Evolutionary conservation across 805 yeast species (phyloP).

Genomic region (Kockiozyma suomiensis): DNA sequence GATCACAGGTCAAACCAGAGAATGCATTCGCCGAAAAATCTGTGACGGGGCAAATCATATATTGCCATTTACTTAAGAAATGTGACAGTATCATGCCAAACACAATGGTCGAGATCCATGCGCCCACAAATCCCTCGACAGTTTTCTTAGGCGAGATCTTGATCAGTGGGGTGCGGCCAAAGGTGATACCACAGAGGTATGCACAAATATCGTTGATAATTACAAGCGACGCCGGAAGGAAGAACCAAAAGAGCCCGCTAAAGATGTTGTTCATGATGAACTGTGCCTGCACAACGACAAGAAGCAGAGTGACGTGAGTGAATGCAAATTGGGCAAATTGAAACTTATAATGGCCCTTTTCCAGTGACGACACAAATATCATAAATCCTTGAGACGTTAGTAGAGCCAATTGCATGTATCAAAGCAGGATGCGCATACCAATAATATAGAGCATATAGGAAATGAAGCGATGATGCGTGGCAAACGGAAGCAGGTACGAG

Average conservation of each 20-base stretch:
- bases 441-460: slow-evolving; percentile 70
- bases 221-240: slow-evolving; percentile 88
- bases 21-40: slow-evolving; percentile 42
- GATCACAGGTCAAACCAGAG: slow-evolving; percentile 69
- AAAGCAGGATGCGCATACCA: slow-evolving; percentile 14
- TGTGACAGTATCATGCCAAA: slow-evolving; percentile 70
- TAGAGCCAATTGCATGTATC: too few relatives aligned
- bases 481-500: slow-evolving; percentile 58
- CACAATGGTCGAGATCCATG: slow-evolving; percentile 89
- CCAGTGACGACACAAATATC: slow-evolving; percentile 82
- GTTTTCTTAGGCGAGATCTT: slow-evolving; percentile 96
- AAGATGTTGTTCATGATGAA: slow-evolving; percentile 85
- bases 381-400: slow-evolving; percentile 66
- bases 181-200: slow-evolving; percentile 93
- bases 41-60: slow-evolving; percentile 82
- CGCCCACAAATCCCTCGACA: slow-evolving; percentile 95
- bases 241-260: slow-evolving; percentile 91
- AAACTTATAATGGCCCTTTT: slow-evolving; percentile 84
- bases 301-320: slow-evolving; percentile 88
- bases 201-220: slow-evolving; percentile 96
- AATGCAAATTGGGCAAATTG: slow-evolving; percentile 93
- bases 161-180: slow-evolving; percentile 89
- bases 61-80: slow-evolving; percentile 64
- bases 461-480: slow-evolving; percentile 78
- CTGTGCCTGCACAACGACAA: slow-evolving; percentile 93